Conservation (phyloP, 176 grass and related monocot species). For the Ensete ventricosum region DNA sequence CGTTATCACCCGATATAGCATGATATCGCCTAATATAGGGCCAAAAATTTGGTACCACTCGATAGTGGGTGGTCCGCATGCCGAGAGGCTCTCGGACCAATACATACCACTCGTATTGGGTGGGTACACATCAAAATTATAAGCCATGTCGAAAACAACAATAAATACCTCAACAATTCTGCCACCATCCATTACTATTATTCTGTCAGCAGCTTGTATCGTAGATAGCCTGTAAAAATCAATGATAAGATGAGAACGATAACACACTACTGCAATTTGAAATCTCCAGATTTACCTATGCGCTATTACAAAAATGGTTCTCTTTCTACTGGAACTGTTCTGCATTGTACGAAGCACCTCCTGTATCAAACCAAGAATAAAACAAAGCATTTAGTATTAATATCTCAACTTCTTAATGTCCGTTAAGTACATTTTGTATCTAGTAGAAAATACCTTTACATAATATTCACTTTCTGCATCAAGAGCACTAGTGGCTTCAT, state of each 20-base stretch:
- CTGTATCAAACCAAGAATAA: conserved; percentile 27
- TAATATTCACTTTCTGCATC: conserved; percentile 92
- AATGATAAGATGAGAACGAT: background rate
- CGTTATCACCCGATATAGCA: no score
- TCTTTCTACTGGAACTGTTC: conserved; percentile 35
- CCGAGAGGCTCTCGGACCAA: no score
- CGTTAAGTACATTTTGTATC: background rate
- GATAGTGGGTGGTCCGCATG: no score
- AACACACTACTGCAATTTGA: background rate
- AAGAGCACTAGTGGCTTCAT: conserved; percentile 91
- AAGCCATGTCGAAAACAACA: no score
- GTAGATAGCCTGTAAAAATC: conserved; percentile 71
- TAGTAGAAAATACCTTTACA: conserved; percentile 56
- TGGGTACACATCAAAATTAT: no score
- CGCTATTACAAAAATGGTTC: conserved; percentile 90
- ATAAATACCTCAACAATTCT: conserved; percentile 62
- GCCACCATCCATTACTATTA: conserved; percentile 87
- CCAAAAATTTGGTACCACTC: no score
- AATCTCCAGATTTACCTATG: conserved; percentile 49
- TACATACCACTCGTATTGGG: no score
- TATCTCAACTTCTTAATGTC: conserved; percentile 2
- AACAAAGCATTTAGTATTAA: background rate
- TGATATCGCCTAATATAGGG: no score
- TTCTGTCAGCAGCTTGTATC: conserved; percentile 84
- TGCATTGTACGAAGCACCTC: conserved; percentile 59